Evolutionary conservation across 2,329 filamentous ascomycete genomes (phyloP), one percentile per base, ranked within the genome.

Genomic region (Teratosphaeria epicoccoides): DNA sequence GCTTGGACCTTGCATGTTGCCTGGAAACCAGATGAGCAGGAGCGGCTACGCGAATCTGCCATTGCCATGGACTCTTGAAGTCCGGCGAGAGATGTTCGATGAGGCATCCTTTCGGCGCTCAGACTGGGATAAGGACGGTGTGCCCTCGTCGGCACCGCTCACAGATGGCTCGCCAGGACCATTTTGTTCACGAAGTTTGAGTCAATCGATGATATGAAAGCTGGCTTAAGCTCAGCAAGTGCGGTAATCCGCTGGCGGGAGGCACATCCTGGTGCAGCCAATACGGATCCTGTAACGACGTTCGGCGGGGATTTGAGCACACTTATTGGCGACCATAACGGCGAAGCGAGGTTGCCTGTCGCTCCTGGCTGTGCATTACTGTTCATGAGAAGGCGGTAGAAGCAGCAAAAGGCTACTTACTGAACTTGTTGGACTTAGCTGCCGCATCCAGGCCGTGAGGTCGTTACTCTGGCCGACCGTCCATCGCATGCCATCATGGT

Each of bases 51-150:
- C 55, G 0, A 60, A 68, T 11, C 64, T 80, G 2, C 53, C 57
- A 4, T 62, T 81, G 14, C 79, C 79, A 0, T 83, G 78, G 79
- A 69, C 66, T 0, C 20, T 72, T 1, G 58, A 66, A 0, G 63
- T 70, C 4, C 9, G 43, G 20, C 6, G 11, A 43, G 2, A 43
- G 4, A 58, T 1, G 76, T 81, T 55, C 68, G 73, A 59, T 3
- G 43, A 70, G 59, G 48, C 20, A 0, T 61, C 60, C 0, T 76
- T 76, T 47, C 52, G 67, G 6, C 64, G 74, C 1, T 69, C 66
- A 50, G 70, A 75, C 9, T 79, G 75, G 75, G 63, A 68, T 4
- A 57, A 57, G 2, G 61, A 63, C 11, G 64, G 64, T 1, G 47
- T 64, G 2, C 53, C 59, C 28, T 58, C 57, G 1, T 50, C 55